Percentiles rank a stretch among this genome's conserved stretches.
Conservation (phyloP, 192 early-diverging fungal species). For the Kickxella alabastrina region DNA sequence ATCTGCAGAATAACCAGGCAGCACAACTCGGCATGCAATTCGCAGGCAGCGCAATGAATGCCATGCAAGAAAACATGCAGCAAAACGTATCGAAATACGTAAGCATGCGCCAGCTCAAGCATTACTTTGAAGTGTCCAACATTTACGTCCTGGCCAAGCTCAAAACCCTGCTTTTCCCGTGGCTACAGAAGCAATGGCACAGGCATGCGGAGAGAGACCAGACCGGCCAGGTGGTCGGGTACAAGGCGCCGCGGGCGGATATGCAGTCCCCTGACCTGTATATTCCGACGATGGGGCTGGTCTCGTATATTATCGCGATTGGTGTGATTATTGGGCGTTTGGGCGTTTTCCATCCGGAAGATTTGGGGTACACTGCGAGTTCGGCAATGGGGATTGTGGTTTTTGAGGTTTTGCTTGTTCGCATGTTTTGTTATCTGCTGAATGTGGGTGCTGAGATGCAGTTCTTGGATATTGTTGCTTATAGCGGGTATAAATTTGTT, state of each 20-base stretch:
- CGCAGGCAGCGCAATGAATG: conserved; percentile 74
- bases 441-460: conserved; percentile 78
- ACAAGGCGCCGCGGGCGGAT: conserved; percentile 82
- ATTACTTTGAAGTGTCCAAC: conserved; percentile 96
- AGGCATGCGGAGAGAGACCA: conserved; percentile 71
- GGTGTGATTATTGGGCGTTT: conserved; percentile 63
- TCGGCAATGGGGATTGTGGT: conserved; percentile 76
- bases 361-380: conserved; percentile 78
- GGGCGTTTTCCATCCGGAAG: conserved; percentile 80
- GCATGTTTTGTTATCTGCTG: conserved; percentile 82
- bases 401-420: conserved; percentile 79
- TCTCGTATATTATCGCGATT: conserved; percentile 81
- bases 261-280: conserved; percentile 95
- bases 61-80: conserved; percentile 83
- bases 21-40: conserved; percentile 95
- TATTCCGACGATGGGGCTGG: conserved; percentile 91
- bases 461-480: conserved; percentile 82
- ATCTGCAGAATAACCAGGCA: conserved; percentile 60
- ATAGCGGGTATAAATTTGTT: conserved; percentile 95
- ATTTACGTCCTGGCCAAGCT: conserved; percentile 89
- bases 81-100: conserved; percentile 85
- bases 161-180: conserved; percentile 82
- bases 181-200: conserved; percentile 82
- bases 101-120: conserved; percentile 78
- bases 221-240: conserved; percentile 73